phyloP scores from a whole-genome alignment of 2,329 filamentous ascomycete genomes.

The Cladosporium velox region DNA sequence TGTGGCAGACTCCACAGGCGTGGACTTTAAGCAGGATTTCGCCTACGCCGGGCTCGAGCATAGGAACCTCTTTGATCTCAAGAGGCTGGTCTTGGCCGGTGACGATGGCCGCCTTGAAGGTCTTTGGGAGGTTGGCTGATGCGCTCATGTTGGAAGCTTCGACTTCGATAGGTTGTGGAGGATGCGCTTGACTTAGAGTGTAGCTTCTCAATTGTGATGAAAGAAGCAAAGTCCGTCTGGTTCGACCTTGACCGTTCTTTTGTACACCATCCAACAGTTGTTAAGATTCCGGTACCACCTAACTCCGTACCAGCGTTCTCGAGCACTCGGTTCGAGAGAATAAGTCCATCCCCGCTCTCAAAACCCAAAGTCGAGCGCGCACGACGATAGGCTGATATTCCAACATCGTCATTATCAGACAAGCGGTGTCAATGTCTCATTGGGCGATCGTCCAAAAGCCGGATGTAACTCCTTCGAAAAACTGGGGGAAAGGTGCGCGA shows the following conservation, averaged over 20 bases:
- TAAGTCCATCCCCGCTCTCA: neutral
- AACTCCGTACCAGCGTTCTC: neutral
- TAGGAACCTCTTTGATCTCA: conserved; percentile 59
- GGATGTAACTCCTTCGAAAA: neutral
- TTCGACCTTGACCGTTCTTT: neutral
- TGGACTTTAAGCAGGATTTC: conserved; percentile 71
- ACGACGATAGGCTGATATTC: neutral
- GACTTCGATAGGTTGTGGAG: neutral
- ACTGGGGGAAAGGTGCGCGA: neutral
- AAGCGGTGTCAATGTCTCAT: neutral
- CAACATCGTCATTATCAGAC: neutral
- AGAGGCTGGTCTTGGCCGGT: conserved; percentile 55
- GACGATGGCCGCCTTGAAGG: conserved; percentile 67
- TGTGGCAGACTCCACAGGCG: conserved; percentile 72
- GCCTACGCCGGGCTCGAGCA: conserved; percentile 57
- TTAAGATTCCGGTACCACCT: neutral
- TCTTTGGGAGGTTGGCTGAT: conserved; percentile 51
- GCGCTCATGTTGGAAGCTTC: neutral
- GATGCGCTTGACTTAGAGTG: neutral
- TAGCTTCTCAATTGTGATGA: neutral
- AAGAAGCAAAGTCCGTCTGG: neutral
- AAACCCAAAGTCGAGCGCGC: neutral
- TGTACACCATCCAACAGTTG: neutral
- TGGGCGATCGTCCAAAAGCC: neutral
- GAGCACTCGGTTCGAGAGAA: neutral